These are phyloP conservation scores for Starmera amethionina DNA, from an alignment of 805 yeast species.

Conservation along the genomic window DNA sequence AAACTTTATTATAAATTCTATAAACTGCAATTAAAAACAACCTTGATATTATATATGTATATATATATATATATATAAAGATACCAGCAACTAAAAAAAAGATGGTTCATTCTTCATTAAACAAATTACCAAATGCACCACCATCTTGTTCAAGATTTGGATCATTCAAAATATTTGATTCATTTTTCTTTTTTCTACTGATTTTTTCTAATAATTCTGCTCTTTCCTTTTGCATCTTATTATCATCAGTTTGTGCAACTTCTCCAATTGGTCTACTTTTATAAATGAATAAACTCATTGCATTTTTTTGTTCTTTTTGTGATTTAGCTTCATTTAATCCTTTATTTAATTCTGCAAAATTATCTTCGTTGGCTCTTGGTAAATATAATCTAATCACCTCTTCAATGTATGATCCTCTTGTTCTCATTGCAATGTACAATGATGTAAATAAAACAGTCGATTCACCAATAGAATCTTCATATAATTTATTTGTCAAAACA, in stretches of 20 bases:
- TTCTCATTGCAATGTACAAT: constrained; percentile 62
- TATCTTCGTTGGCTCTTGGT: constrained; percentile 47
- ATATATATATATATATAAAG: too few species aligned
- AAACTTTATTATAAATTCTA: background rate
- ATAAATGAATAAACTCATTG: constrained; percentile 67
- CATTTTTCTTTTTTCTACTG: constrained; percentile 36
- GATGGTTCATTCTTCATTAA: constrained; percentile 27
- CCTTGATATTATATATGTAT: too few species aligned
- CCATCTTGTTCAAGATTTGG: constrained; percentile 50
- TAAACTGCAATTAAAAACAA: background rate
- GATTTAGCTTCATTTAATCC: constrained; percentile 55
- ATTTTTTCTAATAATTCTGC: constrained; percentile 45
- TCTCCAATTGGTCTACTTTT: constrained; percentile 42
- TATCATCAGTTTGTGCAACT: constrained; percentile 27
- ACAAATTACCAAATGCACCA: constrained; percentile 51
- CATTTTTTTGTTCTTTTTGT: constrained; percentile 70
- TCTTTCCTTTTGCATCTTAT: constrained; percentile 34
- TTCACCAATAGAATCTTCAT: constrained; percentile 81
- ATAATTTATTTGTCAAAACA: constrained; percentile 64
- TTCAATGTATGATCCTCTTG: constrained; percentile 62
- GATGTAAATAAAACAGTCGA: constrained; percentile 85
- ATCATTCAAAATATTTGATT: constrained; percentile 54
- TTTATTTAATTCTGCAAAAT: constrained; percentile 51
- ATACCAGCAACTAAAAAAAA: background rate
- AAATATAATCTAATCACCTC: constrained; percentile 43